A percentile compares a stretch with the other conserved stretches of the same genome.
Conservation (phyloP, 2,329 filamentous ascomycete species). For the Graphilbum ipis-grandicollis region DNA sequence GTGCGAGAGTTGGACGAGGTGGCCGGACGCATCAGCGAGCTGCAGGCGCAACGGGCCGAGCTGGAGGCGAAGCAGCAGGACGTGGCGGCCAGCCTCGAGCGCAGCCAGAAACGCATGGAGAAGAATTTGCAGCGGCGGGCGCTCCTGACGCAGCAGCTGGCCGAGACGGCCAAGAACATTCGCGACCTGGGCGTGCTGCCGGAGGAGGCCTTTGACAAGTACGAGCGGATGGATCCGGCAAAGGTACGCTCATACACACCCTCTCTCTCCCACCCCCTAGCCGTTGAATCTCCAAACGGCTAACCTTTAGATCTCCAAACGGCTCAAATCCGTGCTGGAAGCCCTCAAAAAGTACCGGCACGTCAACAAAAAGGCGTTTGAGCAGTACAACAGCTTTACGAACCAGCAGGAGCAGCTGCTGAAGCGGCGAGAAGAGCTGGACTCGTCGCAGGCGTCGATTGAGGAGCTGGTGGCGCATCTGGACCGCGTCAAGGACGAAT, state of each 20-base stretch:
- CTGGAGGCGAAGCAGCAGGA: slow-evolving; percentile 60
- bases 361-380: slow-evolving; percentile 98
- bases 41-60: slow-evolving; percentile 38
- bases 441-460: slow-evolving; percentile 72
- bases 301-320: slow-evolving; percentile 31
- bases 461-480: slow-evolving; percentile 83
- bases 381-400: slow-evolving; percentile 96
- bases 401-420: slow-evolving; percentile 76
- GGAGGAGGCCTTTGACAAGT: slow-evolving; percentile 85
- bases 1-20: slow-evolving; percentile 49
- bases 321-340: slow-evolving; percentile 81
- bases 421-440: slow-evolving; percentile 71
- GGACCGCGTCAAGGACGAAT: slow-evolving; percentile 91
- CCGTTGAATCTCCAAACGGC: not conserved
- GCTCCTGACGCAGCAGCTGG: slow-evolving; percentile 55
- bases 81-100: slow-evolving; percentile 61
- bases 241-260: slow-evolving; percentile 30
- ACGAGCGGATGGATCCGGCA: slow-evolving; percentile 65
- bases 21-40: slow-evolving; percentile 32
- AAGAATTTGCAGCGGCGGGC: slow-evolving; percentile 84
- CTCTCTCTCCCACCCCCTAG: not conserved
- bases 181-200: slow-evolving; percentile 84
- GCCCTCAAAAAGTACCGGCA: slow-evolving; percentile 91
- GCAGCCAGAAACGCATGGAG: slow-evolving; percentile 76
- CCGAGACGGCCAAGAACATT: slow-evolving; percentile 75